A percentile compares a stretch with the other conserved stretches of the same genome.
These are phyloP conservation scores for Simplicillium aogashimaense DNA, from an alignment of 2,329 filamentous ascomycete species.

Conservation along the genomic window DNA sequence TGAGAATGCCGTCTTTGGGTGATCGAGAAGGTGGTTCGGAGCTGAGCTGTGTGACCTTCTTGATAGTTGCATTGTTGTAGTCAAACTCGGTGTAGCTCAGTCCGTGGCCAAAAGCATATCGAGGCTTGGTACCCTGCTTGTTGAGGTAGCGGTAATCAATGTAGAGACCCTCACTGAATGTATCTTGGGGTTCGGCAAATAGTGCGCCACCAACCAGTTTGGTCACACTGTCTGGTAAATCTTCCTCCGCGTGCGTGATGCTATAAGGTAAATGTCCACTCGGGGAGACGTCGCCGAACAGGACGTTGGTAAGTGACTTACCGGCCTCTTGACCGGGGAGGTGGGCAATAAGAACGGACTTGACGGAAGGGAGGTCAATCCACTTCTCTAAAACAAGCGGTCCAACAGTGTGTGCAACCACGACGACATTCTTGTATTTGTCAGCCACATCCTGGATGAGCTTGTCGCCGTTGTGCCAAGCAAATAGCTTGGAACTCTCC, in stretches of 20 bases:
- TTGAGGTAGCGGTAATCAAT: slow-evolving; percentile 90
- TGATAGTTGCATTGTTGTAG: slow-evolving; percentile 41
- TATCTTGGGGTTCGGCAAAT: slow-evolving; percentile 64
- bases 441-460: slow-evolving; percentile 63
- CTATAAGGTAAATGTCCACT: slow-evolving; percentile 85
- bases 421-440: slow-evolving; percentile 49
- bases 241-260: slow-evolving; percentile 56
- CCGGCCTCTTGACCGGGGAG: slow-evolving; percentile 82
- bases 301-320: slow-evolving; percentile 66
- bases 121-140: slow-evolving; percentile 60
- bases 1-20: slow-evolving; percentile 27
- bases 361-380: slow-evolving; percentile 67
- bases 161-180: slow-evolving; percentile 74
- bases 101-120: slow-evolving; percentile 80
- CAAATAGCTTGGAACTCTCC: slow-evolving; percentile 50
- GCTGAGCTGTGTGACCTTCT: slow-evolving; percentile 32
- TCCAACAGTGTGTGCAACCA: slow-evolving; percentile 79
- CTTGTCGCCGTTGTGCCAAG: slow-evolving; percentile 68
- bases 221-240: slow-evolving; percentile 57
- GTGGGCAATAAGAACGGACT: slow-evolving; percentile 73
- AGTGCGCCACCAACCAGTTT: slow-evolving; percentile 35
- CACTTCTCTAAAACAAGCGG: slow-evolving; percentile 73
- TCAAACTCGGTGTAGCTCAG: slow-evolving; percentile 71
- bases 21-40: slow-evolving; percentile 22
- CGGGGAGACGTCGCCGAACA: slow-evolving; percentile 66